Evolutionary conservation across 2,329 filamentous ascomycete genomes (phyloP).

Genomic region (Penicillium sp.): DNA sequence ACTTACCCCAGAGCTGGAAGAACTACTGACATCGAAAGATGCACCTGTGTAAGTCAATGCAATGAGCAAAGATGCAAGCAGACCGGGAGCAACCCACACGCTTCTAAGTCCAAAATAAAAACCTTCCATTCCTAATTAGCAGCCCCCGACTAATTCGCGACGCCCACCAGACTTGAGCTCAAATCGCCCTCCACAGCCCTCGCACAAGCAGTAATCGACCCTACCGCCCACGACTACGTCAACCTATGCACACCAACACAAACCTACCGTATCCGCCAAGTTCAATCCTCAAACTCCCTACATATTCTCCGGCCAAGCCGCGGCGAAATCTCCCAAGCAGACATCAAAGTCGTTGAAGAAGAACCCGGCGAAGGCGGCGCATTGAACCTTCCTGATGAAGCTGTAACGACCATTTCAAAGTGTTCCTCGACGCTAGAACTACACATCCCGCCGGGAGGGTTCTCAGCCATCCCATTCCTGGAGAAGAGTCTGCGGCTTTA

Average conservation of each 20-base stretch:
- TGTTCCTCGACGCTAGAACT: slow-evolving; percentile 50
- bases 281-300: slow-evolving; percentile 65
- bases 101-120: not conserved
- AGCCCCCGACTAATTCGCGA: slow-evolving; percentile 1
- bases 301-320: slow-evolving; percentile 53
- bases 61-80: not conserved
- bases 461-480: slow-evolving; percentile 34
- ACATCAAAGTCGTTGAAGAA: slow-evolving; percentile 31
- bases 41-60: slow-evolving; percentile 35
- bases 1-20: slow-evolving; percentile 58
- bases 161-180: slow-evolving; percentile 41
- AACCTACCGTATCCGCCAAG: slow-evolving; percentile 62
- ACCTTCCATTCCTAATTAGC: not conserved
- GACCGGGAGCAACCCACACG: not conserved
- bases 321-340: slow-evolving; percentile 28
- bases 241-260: slow-evolving; percentile 60
- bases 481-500: slow-evolving; percentile 33
- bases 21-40: slow-evolving; percentile 52
- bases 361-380: slow-evolving; percentile 20
- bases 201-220: slow-evolving; percentile 30
- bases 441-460: slow-evolving; percentile 34
- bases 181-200: slow-evolving; percentile 41
- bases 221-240: slow-evolving; percentile 42
- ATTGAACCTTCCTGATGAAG: slow-evolving; percentile 30
- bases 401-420: slow-evolving; percentile 45